phyloP scores from a whole-genome alignment of 1,284 basidiomycete genomes.

The Cutaneotrichosporon daszewskae region DNA sequence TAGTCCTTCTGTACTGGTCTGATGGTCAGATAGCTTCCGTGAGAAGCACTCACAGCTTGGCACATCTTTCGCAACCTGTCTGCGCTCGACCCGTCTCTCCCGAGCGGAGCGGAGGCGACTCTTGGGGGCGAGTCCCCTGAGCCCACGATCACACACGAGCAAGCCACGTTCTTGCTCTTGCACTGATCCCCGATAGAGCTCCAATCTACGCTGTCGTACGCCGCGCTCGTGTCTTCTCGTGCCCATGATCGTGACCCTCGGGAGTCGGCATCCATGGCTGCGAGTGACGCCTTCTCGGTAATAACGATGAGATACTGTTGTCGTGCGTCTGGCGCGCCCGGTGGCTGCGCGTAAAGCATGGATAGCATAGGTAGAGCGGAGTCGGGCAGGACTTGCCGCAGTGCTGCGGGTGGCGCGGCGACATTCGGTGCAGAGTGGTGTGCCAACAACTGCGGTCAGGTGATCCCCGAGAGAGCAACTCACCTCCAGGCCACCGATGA shows the following conservation, averaged over 20 bases:
- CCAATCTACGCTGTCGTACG: constrained; percentile 20
- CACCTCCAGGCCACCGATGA: constrained; percentile 22
- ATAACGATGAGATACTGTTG: constrained; percentile 19
- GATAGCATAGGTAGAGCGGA: constrained; percentile 16
- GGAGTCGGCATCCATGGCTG: constrained; percentile 14
- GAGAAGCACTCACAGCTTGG: constrained; percentile 9
- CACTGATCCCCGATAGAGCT: constrained; percentile 17
- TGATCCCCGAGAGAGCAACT: constrained; percentile 2
- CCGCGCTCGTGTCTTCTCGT: constrained; percentile 10
- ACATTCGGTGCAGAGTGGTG: constrained; percentile 13
- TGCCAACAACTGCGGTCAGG: constrained; percentile 15
- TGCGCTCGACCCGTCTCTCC: constrained; percentile 12
- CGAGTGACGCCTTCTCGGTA: constrained; percentile 15
- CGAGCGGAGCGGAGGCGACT: neutral
- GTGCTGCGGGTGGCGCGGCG: constrained; percentile 6
- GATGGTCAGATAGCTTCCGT: neutral
- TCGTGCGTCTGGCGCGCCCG: neutral
- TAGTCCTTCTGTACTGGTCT: constrained; percentile 8
- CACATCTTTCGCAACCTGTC: constrained; percentile 21
- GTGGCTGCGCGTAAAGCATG: constrained; percentile 10
- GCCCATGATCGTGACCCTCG: constrained; percentile 9
- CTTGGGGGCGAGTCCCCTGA: constrained; percentile 6
- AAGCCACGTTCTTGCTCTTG: constrained; percentile 14
- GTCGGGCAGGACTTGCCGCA: constrained; percentile 13
- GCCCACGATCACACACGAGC: constrained; percentile 16